Evolutionary conservation across 805 yeast species (phyloP), one percentile per base, ranked within the genome.

Genomic region (Saturnispora ahearnii): DNA sequence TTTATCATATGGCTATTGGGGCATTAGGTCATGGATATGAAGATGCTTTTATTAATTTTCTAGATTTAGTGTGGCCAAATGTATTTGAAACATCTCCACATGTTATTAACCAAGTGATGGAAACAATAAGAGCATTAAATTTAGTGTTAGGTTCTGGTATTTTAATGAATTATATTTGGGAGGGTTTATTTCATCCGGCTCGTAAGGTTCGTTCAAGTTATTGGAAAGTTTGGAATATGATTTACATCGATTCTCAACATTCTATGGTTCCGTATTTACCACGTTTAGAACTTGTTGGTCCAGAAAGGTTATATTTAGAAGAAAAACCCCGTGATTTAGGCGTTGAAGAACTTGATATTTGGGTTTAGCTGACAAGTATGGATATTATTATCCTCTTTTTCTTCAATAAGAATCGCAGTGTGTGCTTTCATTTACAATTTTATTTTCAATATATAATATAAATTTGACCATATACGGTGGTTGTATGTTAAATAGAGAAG

Each of bases 41-140:
- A 56, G 95, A 84, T 55, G 86, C 88, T 0, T 88, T 93, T 69
- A 62, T 87, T 10, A 96, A 93, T 63, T 76, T 82, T 51, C 68
- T 93, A 60, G 88, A 93, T 62, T 71, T 90, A 46, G 65, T 93
- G 21, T 67, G 89, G 66, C 99, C 99, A 2, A 93, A 93, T 62
- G 72, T 93, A 2, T 89, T 79, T 62, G 99, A 91, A 64, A 86
- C 96, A 0, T 89, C 97, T 0, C 98, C 98, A 0, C 99, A 93
- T 65, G 97, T 90, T 12, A 89, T 90, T 50, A 74, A 71, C 9
- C 77, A 98, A 55, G 81, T 93, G 1, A 55, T 86, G 44, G 97
- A 88, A 49, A 84, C 90, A 48, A 70, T 93, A 28, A 89, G 85
- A 52, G 83, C 87, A 2, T 62, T 88, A 28, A 71, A 91, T 33